These are phyloP conservation scores for Gamarada debralockiae DNA, from an alignment of 495 filamentous ascomycete species.

Conservation along the genomic window DNA sequence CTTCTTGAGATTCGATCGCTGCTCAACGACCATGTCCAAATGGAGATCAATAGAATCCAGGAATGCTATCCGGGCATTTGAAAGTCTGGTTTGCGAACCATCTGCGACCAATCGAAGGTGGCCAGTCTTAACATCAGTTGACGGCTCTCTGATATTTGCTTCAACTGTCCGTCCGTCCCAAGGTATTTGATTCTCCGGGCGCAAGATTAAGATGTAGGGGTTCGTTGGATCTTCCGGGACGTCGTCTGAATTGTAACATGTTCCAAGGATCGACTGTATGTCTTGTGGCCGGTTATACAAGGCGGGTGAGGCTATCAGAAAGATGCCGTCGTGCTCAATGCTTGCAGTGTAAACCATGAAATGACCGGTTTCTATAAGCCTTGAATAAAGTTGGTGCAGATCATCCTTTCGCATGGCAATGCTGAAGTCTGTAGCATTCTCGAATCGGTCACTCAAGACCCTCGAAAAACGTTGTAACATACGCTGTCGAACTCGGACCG, in stretches of 20 bases:
- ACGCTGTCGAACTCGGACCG: slow-evolving; percentile 89
- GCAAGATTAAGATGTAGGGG: slow-evolving; percentile 82
- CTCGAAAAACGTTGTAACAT: slow-evolving; percentile 74
- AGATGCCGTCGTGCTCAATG: slow-evolving; percentile 68
- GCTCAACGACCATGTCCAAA: slow-evolving; percentile 83
- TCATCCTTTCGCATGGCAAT: slow-evolving; percentile 63
- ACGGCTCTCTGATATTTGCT: slow-evolving; percentile 67
- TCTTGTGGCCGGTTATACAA: slow-evolving; percentile 70
- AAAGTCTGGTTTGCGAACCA: slow-evolving; percentile 74
- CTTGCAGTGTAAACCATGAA: slow-evolving; percentile 70
- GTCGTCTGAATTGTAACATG: slow-evolving; percentile 78
- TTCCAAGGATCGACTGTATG: slow-evolving; percentile 80
- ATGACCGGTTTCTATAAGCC: slow-evolving; percentile 80
- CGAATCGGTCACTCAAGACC: slow-evolving; percentile 86
- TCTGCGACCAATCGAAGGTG: slow-evolving; percentile 87
- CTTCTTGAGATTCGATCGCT: slow-evolving; percentile 86
- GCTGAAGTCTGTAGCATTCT: slow-evolving; percentile 94
- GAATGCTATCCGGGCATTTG: slow-evolving; percentile 74
- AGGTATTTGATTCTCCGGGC: slow-evolving; percentile 69
- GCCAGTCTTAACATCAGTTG: slow-evolving; percentile 80
- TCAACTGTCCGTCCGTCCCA: slow-evolving; percentile 82
- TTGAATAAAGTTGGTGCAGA: slow-evolving; percentile 70
- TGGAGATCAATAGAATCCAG: slow-evolving; percentile 71
- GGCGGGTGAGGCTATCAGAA: slow-evolving; percentile 79
- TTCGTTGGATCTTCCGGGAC: slow-evolving; percentile 62